Evolutionary conservation across 768 basidiomycete genomes (phyloP).

Genomic region (Tricholoma saponaceum): DNA sequence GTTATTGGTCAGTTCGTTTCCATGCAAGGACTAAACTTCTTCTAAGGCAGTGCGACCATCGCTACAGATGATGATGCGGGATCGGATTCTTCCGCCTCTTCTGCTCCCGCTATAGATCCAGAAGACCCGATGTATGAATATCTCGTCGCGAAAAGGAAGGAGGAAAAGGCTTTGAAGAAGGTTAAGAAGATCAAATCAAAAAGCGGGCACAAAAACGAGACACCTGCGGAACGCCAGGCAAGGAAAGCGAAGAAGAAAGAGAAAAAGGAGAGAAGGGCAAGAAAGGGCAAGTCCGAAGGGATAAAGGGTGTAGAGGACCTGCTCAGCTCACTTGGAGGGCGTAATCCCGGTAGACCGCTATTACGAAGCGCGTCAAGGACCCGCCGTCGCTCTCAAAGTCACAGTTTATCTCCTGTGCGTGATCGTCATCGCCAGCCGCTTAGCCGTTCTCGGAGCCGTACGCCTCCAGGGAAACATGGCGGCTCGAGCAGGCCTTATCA

Average conservation of each 20-base stretch:
- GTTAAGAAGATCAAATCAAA: constrained; percentile 59
- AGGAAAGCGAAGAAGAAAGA: constrained; percentile 62
- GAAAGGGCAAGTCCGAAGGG: constrained; percentile 58
- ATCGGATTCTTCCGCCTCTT: constrained; percentile 64
- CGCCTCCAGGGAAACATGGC: constrained; percentile 10
- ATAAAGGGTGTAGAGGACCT: constrained; percentile 66
- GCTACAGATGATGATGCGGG: constrained; percentile 43
- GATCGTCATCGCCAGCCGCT: constrained; percentile 8
- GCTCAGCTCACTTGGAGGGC: constrained; percentile 44
- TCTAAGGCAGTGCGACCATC: constrained; percentile 1
- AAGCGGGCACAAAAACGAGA: constrained; percentile 69
- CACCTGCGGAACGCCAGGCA: constrained; percentile 71
- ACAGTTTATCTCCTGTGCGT: constrained; percentile 11
- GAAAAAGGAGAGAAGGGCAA: constrained; percentile 54
- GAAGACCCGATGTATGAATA: constrained; percentile 99
- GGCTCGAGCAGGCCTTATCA: constrained; percentile 7
- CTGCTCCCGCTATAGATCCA: constrained; percentile 74
- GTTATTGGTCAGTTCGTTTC: constrained; percentile 47
- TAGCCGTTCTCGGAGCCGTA: constrained; percentile 7
- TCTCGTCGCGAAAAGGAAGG: constrained; percentile 68
- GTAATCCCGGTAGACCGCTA: constrained; percentile 21
- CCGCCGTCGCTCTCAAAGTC: constrained; percentile 12
- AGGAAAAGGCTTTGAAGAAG: constrained; percentile 68
- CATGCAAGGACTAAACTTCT: background rate
- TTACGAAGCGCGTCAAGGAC: constrained; percentile 13